Conservation (phyloP, 257 asterid species). For the Leptodermis oblonga region DNA sequence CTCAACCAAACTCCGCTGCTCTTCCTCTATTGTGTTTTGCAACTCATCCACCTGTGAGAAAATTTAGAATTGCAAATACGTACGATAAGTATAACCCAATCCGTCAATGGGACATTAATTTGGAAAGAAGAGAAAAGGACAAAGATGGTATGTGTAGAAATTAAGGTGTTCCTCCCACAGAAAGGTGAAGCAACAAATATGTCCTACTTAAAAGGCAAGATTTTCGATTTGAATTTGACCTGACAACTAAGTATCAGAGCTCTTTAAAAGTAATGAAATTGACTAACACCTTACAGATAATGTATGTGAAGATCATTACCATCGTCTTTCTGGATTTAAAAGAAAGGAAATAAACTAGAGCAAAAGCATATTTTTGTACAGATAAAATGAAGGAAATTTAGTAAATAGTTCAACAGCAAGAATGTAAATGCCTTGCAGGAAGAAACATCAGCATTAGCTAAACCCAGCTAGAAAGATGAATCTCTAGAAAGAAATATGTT, state of each 20-base stretch:
- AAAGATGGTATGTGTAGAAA: background rate
- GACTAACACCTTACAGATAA: background rate
- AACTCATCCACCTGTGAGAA: slow-evolving; percentile 82
- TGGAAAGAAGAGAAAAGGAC: background rate
- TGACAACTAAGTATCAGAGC: background rate
- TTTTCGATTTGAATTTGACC: background rate
- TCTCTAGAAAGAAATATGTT: background rate
- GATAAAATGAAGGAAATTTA: background rate
- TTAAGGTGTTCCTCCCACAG: background rate
- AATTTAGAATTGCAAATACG: slow-evolving; percentile 5
- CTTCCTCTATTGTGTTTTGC: slow-evolving; percentile 90
- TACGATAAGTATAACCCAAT: slow-evolving; percentile 11
- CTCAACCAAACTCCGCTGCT: slow-evolving; percentile 71
- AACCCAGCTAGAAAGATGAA: background rate
- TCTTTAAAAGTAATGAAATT: background rate
- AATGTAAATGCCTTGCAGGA: background rate
- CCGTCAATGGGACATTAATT: background rate
- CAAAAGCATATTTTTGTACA: background rate
- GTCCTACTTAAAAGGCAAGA: background rate
- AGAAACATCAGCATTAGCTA: background rate
- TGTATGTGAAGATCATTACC: background rate
- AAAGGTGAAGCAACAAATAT: background rate
- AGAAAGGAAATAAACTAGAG: background rate
- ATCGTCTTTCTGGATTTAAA: background rate
- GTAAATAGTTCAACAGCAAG: background rate